These are phyloP conservation scores for Heritiera fomes DNA, from an alignment of 345 rosid species.

Conservation along the genomic window DNA sequence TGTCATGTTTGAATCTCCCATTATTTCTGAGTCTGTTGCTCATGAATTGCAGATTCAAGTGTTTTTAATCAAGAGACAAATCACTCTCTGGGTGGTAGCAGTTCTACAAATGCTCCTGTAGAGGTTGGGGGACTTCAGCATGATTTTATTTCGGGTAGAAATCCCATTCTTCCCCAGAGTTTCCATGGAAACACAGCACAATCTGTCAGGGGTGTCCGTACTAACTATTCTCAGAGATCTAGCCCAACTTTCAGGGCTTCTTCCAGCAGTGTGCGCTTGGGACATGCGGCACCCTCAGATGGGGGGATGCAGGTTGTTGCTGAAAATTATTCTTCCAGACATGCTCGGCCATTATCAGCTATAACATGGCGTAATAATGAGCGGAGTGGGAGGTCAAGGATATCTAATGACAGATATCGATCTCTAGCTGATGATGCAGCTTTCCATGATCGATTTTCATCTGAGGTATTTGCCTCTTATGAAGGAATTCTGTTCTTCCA, in stretches of 20 bases:
- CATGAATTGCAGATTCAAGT: constrained; percentile 51
- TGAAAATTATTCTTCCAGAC: constrained; percentile 69
- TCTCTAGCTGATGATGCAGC: constrained; percentile 51
- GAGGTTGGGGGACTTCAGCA: constrained; percentile 53
- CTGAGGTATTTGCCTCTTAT: constrained; percentile 52
- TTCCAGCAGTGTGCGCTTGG: constrained; percentile 47
- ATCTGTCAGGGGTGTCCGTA: constrained; percentile 49
- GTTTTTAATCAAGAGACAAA: constrained; percentile 52
- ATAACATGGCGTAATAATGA: constrained; percentile 61
- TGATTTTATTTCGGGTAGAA: constrained; percentile 51
- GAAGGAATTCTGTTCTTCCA: constrained; percentile 14
- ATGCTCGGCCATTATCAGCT: constrained; percentile 51
- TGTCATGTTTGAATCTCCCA: not conserved
- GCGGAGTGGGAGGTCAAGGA: constrained; percentile 66
- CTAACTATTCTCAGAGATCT: constrained; percentile 61
- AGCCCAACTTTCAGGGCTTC: constrained; percentile 63
- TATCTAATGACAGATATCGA: constrained; percentile 59
- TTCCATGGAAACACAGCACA: constrained; percentile 50
- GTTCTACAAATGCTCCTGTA: constrained; percentile 37
- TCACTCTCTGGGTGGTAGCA: constrained; percentile 44
- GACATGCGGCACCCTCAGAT: constrained; percentile 53
- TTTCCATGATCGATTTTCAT: constrained; percentile 51
- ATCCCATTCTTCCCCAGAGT: constrained; percentile 45
- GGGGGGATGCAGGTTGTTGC: constrained; percentile 52
- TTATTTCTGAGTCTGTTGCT: constrained; percentile 16